Evolutionary conservation across 108 stramenopile genomes (phyloP), one percentile per base, ranked within the genome.

Genomic region (Nannochloropsis gaditana): DNA sequence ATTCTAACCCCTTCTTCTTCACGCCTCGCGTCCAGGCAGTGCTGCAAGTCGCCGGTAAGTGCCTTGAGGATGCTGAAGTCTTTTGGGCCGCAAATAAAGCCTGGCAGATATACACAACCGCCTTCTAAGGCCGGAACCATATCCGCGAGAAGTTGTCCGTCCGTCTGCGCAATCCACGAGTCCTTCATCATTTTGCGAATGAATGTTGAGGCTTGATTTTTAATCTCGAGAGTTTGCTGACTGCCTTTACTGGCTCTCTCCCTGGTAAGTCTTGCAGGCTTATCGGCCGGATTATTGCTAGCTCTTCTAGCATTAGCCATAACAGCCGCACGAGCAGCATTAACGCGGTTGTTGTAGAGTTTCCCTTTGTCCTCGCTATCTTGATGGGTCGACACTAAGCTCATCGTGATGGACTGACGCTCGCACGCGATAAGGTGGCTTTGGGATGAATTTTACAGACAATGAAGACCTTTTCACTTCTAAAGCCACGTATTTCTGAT

Each of bases 121-220:
- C 59, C 59, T 73, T 73, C 59, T n/a, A 73, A n/a, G 59, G 59
- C 59, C 15, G 59, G 59, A 73, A 73, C n/a, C 19, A 3, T 73
- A n/a, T 73, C 59, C 15, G 59, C n/a, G 19, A 73, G 59, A n/a
- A 73, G 59, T 73, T 73, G 59, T 15, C 19, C 59, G 59, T 73
- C n/a, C 19, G 59, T 73, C n/a, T 73, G 59, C 8, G 59, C 59
- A 73, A 73, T 73, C 59, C 59, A 73, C 59, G 59, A 73, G 59
- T 73, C 59, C n/a, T 73, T 73, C 59, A 73, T 73, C 59, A 73
- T 73, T n/a, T 73, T n/a, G 59, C 59, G 59, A n/a, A 73, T n/a
- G 59, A 73, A 73, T 15, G 59, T 73, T n/a, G 2, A 73, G 59
- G 59, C 59, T 73, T 73, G 59, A n/a, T 73, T 73, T 73, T 73